Conservation (phyloP, 192 early-diverging fungal genomes). For the Gaertneriomyces semiglobifer region DNA sequence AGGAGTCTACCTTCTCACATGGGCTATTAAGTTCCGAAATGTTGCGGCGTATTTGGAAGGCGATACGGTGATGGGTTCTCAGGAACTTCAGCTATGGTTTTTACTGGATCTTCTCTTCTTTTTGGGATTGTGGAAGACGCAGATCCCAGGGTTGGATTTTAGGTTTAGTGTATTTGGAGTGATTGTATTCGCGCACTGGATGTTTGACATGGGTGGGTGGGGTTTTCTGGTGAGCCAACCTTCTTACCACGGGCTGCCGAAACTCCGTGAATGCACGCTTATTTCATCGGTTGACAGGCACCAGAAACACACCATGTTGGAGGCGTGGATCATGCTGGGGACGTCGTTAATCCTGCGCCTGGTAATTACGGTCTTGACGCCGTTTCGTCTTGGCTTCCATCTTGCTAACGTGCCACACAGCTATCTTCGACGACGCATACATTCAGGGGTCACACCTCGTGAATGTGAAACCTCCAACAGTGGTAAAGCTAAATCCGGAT, state of each 20-base stretch:
- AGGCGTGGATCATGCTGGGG: conserved; percentile 1
- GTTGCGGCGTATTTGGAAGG: conserved; percentile 1
- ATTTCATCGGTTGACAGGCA: neutral
- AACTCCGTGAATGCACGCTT: neutral
- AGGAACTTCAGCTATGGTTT: conserved; percentile 3
- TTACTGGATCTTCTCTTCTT: conserved; percentile 9
- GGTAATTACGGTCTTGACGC: neutral
- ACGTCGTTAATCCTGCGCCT: neutral
- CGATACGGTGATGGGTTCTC: neutral
- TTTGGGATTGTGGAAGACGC: conserved; percentile 5
- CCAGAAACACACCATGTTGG: conserved; percentile 2
- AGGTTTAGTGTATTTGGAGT: conserved; percentile 5
- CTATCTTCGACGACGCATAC: conserved; percentile 28
- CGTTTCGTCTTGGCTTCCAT: neutral
- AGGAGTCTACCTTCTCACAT: conserved; percentile 12
- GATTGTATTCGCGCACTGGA: conserved; percentile 1
- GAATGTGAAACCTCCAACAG: conserved; percentile 44
- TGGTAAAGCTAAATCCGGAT: conserved; percentile 40
- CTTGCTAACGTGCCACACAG: neutral
- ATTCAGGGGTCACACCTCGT: conserved; percentile 48
- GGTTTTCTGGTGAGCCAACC: neutral
- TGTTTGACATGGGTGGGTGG: conserved; percentile 12
- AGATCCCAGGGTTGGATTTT: conserved; percentile 6
- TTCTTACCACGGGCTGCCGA: neutral
- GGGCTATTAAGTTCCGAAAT: conserved; percentile 28